phyloP scores from a whole-genome alignment of 441 rosid genomes.

The Pelargonium myrrhifolium region DNA sequence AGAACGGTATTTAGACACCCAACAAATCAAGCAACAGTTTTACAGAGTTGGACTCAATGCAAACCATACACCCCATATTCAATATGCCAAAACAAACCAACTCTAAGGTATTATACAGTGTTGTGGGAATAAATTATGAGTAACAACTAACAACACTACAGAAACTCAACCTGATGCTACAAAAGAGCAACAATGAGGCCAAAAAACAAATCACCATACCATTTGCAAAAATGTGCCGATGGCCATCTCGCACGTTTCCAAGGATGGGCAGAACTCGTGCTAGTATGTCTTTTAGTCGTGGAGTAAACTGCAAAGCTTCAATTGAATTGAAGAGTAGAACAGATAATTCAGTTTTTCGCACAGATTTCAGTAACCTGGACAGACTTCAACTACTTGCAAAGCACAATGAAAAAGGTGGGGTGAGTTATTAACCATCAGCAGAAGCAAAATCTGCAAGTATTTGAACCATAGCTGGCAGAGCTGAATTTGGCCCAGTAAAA shows the following conservation, averaged over 20 bases:
- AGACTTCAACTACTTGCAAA: constrained; percentile 9
- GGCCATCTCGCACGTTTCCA: constrained; percentile 82
- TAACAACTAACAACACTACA: constrained; percentile 9
- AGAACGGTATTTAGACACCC: background rate
- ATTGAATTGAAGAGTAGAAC: constrained; percentile 29
- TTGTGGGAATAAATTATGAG: background rate
- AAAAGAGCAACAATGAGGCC: constrained; percentile 2
- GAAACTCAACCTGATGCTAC: constrained; percentile 1
- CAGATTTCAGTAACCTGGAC: constrained; percentile 17
- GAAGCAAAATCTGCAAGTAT: constrained; percentile 95
- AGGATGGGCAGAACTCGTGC: constrained; percentile 83
- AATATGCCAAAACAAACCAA: constrained; percentile 7
- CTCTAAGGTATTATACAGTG: background rate
- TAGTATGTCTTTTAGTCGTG: constrained; percentile 80
- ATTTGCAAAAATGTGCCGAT: constrained; percentile 88
- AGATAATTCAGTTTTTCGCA: constrained; percentile 30
- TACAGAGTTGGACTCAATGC: background rate
- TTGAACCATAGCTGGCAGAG: constrained; percentile 93
- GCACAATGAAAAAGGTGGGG: constrained; percentile 23
- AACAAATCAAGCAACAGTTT: constrained; percentile 3
- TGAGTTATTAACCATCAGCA: constrained; percentile 68
- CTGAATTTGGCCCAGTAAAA: constrained; percentile 61
- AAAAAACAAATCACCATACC: constrained; percentile 40
- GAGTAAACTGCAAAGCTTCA: constrained; percentile 94
- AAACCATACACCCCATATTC: background rate